Base-by-base conservation (phyloP, 2,329 filamentous ascomycete genomes). In the Emydomyces testavorans region DNA sequence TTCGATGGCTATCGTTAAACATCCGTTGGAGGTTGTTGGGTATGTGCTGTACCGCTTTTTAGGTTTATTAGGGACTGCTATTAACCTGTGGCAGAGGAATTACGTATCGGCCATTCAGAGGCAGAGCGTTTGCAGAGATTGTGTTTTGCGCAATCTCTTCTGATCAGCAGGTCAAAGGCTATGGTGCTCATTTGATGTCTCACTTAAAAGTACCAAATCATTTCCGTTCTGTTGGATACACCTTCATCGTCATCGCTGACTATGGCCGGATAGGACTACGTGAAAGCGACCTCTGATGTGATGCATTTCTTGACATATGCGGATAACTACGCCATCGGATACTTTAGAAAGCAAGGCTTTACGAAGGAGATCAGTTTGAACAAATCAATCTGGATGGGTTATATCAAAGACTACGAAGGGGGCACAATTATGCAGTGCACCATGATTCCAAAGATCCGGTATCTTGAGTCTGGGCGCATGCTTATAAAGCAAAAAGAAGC, bases 221-320 rank as follows among this genome's bases (percentile, higher is more conserved):
- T 34, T 13, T 21, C 23, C 29, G 8, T 15, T 3, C 21, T 37
- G 3, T 23, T 16, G n/a, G 6, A 15, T 15, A 18, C 15, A n/a
- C 20, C 3, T 28, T 36, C 4, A 2, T n/a, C 2, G 7, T 15
- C 15, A 15, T 2, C 15, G 18, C 48, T 56, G 21, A 50, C 6
- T 35, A 37, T 26, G n/a, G 32, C 50, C 55, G 42, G 46, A 24
- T 52, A 71, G 69, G 80, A 98, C 70, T 98, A 95, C 59, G 92
- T 98, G 64, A 95, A 94, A 66, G 89, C 90, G 5, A 95, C 90
- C 0, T 93, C 86, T 46, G 82, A 89, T 55, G 89, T 98, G 40
- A 96, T 95, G 89, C 89, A 98, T 66, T 98, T 98, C 66, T 75
- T 98, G 2, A 98, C 92, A 1, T 98, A 98, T 61, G 92, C 92